Conservation (phyloP, 116 monocot genomes). For the Posidonia oceanica region DNA sequence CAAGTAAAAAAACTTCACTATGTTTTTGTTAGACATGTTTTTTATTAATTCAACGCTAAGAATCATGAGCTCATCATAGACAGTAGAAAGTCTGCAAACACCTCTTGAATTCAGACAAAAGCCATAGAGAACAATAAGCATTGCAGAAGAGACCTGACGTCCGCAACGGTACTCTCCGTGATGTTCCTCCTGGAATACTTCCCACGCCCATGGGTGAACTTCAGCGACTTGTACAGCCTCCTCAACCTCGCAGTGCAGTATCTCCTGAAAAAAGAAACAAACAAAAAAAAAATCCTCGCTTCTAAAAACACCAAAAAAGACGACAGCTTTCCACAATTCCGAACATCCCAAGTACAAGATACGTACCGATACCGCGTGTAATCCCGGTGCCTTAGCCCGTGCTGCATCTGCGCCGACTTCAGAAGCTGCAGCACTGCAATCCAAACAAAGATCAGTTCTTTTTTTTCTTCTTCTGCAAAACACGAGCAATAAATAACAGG, state of each 20-base stretch:
- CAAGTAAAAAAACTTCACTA: no score
- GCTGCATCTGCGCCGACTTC: constrained; percentile 74
- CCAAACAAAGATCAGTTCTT: not conserved
- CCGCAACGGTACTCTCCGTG: constrained; percentile 70
- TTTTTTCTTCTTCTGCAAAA: not conserved
- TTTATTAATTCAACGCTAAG: not conserved
- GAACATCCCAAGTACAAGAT: not conserved
- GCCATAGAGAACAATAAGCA: not conserved
- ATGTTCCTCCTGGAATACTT: constrained; percentile 56
- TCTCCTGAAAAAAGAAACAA: constrained; percentile 39
- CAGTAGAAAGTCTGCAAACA: no score
- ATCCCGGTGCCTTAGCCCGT: constrained; percentile 57
- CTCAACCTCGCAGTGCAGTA: constrained; percentile 93
- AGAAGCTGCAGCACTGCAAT: constrained; percentile 54
- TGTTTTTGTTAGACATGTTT: not conserved
- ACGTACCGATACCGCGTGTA: constrained; percentile 64
- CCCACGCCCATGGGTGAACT: constrained; percentile 96
- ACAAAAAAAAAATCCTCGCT: not conserved
- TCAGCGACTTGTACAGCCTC: constrained; percentile 89
- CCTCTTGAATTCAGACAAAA: no score
- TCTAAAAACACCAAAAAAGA: not conserved
- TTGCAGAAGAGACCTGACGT: constrained; percentile 47
- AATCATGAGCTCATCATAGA: no score
- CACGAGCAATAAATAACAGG: not conserved
- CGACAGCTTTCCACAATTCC: not conserved